Base-by-base conservation (phyloP, 2,329 filamentous ascomycete genomes). In the Orbilia brochopaga region DNA sequence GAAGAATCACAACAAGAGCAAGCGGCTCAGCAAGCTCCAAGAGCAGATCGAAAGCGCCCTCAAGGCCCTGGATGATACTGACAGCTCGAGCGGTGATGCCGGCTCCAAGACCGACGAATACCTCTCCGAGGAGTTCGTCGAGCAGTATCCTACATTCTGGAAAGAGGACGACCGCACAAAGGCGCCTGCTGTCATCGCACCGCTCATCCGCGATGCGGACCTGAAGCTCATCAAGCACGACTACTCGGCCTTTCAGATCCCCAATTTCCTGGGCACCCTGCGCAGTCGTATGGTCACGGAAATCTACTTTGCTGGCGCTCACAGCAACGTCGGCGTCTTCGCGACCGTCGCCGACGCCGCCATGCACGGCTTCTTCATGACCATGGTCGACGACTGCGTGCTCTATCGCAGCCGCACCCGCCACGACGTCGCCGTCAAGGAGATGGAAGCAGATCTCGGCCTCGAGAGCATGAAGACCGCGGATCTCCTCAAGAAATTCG, bases 291-390 rank as follows among this genome's bases (percentile, higher is more conserved):
- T 82, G 61, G 76, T 78, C n/a, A 80, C 92, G 1, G 90, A 97
- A 76, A 82, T 99, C 11, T 97, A 90, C 79, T 85, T 97, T 23
- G 95, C 90, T 77, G 94, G 94, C 21, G 89, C 90, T 50, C 84
- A 96, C 54, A 90, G 89, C 48, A 97, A 97, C 77, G 83, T 95
- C 37, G 92, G 92, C 32, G 88, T 97, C 52, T 92, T 94, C 78
- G 93, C 94, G 6, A 97, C 93, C 0, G 92, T 92, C 2, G 83
- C 96, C 74, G 94, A 97, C 77, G 94, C 93, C 10, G 92, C 91
- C 1, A 86, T 89, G 19, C 90, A 97, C 79, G 94, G 92, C 2
- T 87, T 96, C 77, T 83, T 86, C n/a, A 91, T 97, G 77, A 94
- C 90, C 3, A 82, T 97, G 11, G 82, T 97, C 42, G 88, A 94